Base-by-base conservation (phyloP, 495 filamentous ascomycete genomes). In the Clavariopsis aquatica region DNA sequence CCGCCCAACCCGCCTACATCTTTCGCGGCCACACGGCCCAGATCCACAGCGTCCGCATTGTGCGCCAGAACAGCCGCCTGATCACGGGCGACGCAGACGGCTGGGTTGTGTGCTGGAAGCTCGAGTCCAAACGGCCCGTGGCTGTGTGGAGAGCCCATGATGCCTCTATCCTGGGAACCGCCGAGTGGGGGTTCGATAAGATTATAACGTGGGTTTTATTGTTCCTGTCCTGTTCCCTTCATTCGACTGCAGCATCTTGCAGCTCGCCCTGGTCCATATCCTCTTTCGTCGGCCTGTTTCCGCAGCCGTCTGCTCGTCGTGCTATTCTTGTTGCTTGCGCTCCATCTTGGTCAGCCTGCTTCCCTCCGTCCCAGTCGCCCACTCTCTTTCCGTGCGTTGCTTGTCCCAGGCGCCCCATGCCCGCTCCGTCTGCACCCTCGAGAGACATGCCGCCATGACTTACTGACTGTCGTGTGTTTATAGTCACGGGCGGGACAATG, bases 401-500 rank as follows among this genome's bases (percentile, higher is more conserved):
- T 28, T 38, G 31, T 27, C 17, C 24, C 57, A 59, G 19, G 26
- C 12, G 20, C 19, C 45, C n/a, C 10, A 36, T 29, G 23, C 26
- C 1, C 19, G 24, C 60, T 60, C 47, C 27, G 19, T 27, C 20
- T 34, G 7, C 13, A 60, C 53, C 26, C 38, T 36, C 12, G 31
- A 46, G 24, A 26, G 36, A n/a, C n/a, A n/a, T n/a, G n/a, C n/a
- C n/a, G n/a, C n/a, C n/a, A n/a, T n/a, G n/a, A n/a, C n/a, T n/a
- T n/a, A 34, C 12, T 34, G 31, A 34, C 12, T 34, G 5, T 34
- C 31, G 31, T 34, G 12, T 34, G 52, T 52, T 26, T 55, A 38
- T 66, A 96, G 91, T 22, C 92, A 98, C 78, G 94, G 94, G 28
- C 82, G 93, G 73, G 94, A 98, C 73, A 89, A 92, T 72, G 90